Evolutionary conservation across 306 rosid species (phyloP), one percentile per base, ranked within the genome.

Genomic region (Prunus fruticosa): DNA sequence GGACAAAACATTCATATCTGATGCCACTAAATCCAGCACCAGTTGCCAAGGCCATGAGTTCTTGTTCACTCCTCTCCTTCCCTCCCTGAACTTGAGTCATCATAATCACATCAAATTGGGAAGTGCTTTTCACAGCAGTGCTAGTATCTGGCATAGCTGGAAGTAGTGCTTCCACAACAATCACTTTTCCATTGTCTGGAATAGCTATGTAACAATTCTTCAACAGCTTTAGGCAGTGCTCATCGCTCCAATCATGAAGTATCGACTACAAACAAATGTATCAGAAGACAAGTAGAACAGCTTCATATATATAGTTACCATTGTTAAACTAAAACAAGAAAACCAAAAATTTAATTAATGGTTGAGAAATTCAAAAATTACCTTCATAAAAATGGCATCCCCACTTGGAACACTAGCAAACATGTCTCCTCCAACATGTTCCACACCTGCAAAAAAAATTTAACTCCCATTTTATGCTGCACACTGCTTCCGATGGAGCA

Each of bases 351-450:
- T 10, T 2, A 47, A 11, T 13, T 7, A 38, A 11, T 51, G 3
- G 18, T n/a, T 47, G 32, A 64, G 11, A 38, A 32, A 57, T 6
- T 2, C 32, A 30, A 14, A 61, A 76, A 43, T 47, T 1, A 90
- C 92, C 88, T 90, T 90, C 84, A 90, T 51, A n/a, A 90, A 78
- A 57, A 86, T 86, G 56, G 89, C 92, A 70, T 90, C 93, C 46
- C 86, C 96, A 28, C 46, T 81, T 15, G 92, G 91, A 50, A 90
- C 89, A 50, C 62, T 81, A 23, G 72, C 76, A 76, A 90, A 90
- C 92, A 88, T 88, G 51, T 90, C 87, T 70, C 89, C 96, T 0
- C 78, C 81, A 3, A 86, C 73, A 47, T 88, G 91, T 71, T 90
- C 86, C n/a, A 88, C 88, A 2, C 93, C 61, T 69, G 75, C 83